Evolutionary conservation across 2,329 filamentous ascomycete genomes (phyloP), one percentile per base, ranked within the genome.

Genomic region (Plenodomus tracheiphilus): DNA sequence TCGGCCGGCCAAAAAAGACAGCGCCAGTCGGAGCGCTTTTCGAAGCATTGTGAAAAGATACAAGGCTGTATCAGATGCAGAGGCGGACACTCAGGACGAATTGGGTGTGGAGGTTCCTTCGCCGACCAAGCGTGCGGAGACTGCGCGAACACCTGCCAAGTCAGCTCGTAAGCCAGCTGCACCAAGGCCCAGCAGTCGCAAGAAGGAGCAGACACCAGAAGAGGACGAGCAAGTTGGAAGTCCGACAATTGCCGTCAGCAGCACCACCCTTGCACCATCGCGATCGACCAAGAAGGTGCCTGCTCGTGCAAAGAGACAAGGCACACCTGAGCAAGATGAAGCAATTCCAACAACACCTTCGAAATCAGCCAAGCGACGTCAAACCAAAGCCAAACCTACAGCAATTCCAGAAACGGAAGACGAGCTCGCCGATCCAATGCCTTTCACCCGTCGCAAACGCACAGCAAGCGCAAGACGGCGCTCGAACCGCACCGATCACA

Each of bases 401-500:
- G 46, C 44, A 10, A 43, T 60, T 15, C 48, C 46, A 20, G 59
- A 66, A 21, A 64, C 53, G 0, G 63, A 62, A n/a, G 62, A 68
- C 16, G 64, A 69, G 43, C 39, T 56, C 13, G 53, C 28, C 11
- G 46, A 46, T 7, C 49, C 41, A 2, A 41, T 40, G 15, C 51
- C 55, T 16, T 46, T 56, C n/a, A 62, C 51, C 16, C 53, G 41
- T 32, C 52, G 41, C 39, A 55, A 54, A 41, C 49, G 48, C n/a
- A 43, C 55, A 3, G 32, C 50, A 42, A 58, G 58, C 43, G 48
- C 54, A 30, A 56, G 60, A 53, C 65, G 67, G 19, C 56, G 56
- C 28, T 28, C 45, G 10, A 67, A 65, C 43, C 61, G 62, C 17
- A 56, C 64, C 9, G 68, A 71, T 45, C 60, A 72, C 37, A 59